Base-by-base conservation (phyloP, 2,329 filamentous ascomycete genomes). In the Colletotrichum tabaci region DNA sequence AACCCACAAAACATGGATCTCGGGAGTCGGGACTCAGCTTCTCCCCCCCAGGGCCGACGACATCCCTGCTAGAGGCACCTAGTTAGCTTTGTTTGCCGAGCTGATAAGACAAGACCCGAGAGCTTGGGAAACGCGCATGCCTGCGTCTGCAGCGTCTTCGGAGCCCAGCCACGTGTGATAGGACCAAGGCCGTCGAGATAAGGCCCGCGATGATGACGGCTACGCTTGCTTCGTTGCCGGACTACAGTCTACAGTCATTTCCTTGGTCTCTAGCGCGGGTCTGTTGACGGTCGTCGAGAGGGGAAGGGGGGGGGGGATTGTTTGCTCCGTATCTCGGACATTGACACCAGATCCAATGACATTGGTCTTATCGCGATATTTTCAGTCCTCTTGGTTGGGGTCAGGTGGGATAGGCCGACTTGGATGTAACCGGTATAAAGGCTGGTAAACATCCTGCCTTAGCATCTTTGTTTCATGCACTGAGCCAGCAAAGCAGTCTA, bases 61-160 rank as follows among this genome's bases (percentile, higher is more conserved):
- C 21, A 38, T 38, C 63, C 57, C 38, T 38, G 63, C 56, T 47
- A 44, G 66, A 26, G 67, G 61, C 55, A 61, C 38, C 40, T 46
- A 30, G 18, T 18, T 18, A 18, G n/a, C 38, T 26, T 38, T 38
- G 30, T 35, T 55, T 58, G 47, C 52, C 46, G 52, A 50, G 23
- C 53, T 64, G 65, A 72, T 72, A 72, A 72, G 65, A 64, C n/a
- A 72, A 49, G 23, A 26, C 49, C 46, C 53, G 26, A 52, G 16
- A 12, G 12, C 60, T 23, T 23, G 60, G 53, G 16, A 58, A 26
- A 18, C 49, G 46, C 50, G 57, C 26, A 12, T 52, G 49, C 12
- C 13, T 61, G 21, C 40, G 30, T n/a, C 47, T 42, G n/a, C 26
- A 18, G 42, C 35, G 26, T 23, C n/a, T 57, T 21, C 56, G 26